Conservation (phyloP, 495 filamentous ascomycete species). For the Endocarpon pusillum region DNA sequence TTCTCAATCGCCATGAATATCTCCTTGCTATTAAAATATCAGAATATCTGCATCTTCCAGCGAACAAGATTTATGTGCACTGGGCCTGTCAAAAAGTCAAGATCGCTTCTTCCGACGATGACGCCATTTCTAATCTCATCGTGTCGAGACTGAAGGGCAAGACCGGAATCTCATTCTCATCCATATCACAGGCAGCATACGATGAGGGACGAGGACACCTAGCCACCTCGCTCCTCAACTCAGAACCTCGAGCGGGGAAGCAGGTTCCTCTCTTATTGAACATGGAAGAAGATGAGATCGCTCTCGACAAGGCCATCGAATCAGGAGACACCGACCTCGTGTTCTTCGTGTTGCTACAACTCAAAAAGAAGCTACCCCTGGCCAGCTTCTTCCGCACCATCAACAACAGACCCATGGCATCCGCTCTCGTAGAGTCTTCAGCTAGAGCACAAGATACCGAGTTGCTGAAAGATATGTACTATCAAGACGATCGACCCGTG, state of each 20-base stretch:
- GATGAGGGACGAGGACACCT: conserved; percentile 79
- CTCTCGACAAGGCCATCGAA: conserved; percentile 91
- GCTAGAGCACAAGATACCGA: conserved; percentile 62
- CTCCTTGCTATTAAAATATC: conserved; percentile 80
- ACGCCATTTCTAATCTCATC: conserved; percentile 69
- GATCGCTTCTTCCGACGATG: conserved; percentile 67
- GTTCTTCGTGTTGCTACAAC: conserved; percentile 70
- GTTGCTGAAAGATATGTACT: conserved; percentile 87
- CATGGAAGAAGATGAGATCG: conserved; percentile 93
- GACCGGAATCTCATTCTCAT: conserved; percentile 83
- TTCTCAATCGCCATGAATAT: conserved; percentile 82
- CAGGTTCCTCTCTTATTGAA: conserved; percentile 87
- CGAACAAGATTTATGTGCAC: conserved; percentile 82
- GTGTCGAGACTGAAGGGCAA: conserved; percentile 76
- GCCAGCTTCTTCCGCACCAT: conserved; percentile 87
- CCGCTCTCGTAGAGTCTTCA: conserved; percentile 73
- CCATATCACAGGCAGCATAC: conserved; percentile 85
- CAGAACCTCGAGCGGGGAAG: conserved; percentile 82
- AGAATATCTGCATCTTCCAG: conserved; percentile 70
- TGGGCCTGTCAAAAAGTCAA: conserved; percentile 94
- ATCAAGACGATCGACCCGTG: conserved; percentile 84
- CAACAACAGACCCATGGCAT: conserved; percentile 70
- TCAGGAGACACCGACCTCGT: conserved; percentile 88
- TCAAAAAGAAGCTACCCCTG: conserved; percentile 81
- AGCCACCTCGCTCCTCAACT: conserved; percentile 78